These are phyloP conservation scores for Chlamydomonas eustigma DNA, from an alignment of 139 green algal genomes.

Conservation along the genomic window DNA sequence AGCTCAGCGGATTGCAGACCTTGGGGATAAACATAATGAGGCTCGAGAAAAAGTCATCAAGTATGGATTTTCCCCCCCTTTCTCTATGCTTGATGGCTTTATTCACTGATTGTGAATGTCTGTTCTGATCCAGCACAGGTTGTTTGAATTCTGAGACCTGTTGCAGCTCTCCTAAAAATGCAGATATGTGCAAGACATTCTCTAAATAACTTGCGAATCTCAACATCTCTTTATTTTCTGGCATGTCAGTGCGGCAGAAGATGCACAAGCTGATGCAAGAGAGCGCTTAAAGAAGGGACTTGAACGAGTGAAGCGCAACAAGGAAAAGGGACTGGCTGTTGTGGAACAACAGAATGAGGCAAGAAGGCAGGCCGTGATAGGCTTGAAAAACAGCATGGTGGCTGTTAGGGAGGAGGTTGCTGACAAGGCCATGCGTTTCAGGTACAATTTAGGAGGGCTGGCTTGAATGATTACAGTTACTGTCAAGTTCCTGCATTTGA, in stretches of 20 bases:
- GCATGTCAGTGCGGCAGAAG: constrained; percentile 25
- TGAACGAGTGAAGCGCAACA: constrained; percentile 19
- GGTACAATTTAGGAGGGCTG: background rate
- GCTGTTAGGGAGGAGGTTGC: constrained; percentile 18
- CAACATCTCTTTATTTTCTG: no score
- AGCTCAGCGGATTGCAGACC: constrained; percentile 7
- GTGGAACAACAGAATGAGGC: constrained; percentile 20
- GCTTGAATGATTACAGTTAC: no score
- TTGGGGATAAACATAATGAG: constrained; percentile 13
- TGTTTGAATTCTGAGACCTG: no score
- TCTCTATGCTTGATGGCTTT: no score
- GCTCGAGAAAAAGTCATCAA: constrained; percentile 9
- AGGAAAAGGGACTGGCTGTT: constrained; percentile 6
- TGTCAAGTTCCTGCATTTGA: no score
- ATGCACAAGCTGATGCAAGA: constrained; percentile 9
- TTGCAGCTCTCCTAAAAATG: no score
- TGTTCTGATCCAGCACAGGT: no score
- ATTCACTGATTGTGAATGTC: no score
- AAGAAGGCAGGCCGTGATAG: constrained; percentile 30
- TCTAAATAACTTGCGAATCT: no score
- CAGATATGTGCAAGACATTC: no score
- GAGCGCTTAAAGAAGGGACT: constrained; percentile 19
- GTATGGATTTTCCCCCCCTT: constrained; percentile 22
- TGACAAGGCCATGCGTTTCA: constrained; percentile 20
- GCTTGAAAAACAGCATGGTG: constrained; percentile 22